Base-by-base conservation (phyloP, 441 rosid genomes). In the Syzygium malaccense region DNA sequence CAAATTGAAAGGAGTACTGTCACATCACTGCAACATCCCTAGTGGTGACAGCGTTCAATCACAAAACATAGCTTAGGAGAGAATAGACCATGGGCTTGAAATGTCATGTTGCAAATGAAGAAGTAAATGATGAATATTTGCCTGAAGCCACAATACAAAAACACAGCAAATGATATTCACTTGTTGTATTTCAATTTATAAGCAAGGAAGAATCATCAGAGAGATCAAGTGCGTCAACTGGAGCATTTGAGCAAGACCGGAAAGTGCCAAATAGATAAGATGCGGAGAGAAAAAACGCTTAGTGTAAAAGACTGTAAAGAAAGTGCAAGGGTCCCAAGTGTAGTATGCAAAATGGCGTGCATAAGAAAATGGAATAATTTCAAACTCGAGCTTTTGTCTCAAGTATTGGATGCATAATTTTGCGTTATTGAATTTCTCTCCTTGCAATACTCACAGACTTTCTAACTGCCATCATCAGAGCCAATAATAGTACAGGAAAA, bases 301-400 rank as follows among this genome's bases (percentile, higher is more conserved):
- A 33, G 79, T 33, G 45, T 68, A 33, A 26, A 33, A 0, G 26
- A 1, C 48, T 68, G 26, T 9, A 19, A 68, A 1, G 79, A 1
- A 33, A 33, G 8, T 33, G 3, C 79, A 9, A 68, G 0, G 14
- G 79, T 68, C 79, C 2, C 0, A 4, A 0, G 48, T 19, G 26
- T 2, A 2, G 7, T 10, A 19, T 10, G 79, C 79, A 19, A 33
- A 33, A 68, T 68, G 7, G 78, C 26, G 0, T 0, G 13, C 3
- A 7, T 33, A 33, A 33, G 79, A 68, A 68, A 33, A 33, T 0
- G 26, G 4, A 68, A 9, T 33, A 32, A 68, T 0, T 68, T 19
- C 7, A 18, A 25, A 2, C 79, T 33, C 2, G 4, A 66, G 41
- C 1, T 66, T 66, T 66, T 8, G 7, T 0, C 23, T 15, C 3